Evolutionary conservation across 2,329 filamentous ascomycete species (phyloP).

Genomic region (Fusarium sp.): DNA sequence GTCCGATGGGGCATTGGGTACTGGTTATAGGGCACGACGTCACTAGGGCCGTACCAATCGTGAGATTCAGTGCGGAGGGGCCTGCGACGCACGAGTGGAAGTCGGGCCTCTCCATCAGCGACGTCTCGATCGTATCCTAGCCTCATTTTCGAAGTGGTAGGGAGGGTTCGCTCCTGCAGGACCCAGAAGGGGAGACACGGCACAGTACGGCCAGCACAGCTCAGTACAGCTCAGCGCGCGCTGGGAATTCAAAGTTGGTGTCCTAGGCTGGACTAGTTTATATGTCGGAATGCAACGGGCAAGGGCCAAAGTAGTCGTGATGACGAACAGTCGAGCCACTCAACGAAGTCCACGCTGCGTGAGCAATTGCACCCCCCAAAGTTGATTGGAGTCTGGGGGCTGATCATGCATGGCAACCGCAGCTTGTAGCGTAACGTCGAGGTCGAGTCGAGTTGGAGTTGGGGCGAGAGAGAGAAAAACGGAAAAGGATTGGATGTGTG

Average conservation of each 20-base stretch:
- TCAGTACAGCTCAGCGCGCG: slow-evolving; percentile 22
- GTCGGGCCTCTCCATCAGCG: slow-evolving; percentile 45
- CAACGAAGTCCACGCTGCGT: slow-evolving; percentile 48
- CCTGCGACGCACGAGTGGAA: slow-evolving; percentile 47
- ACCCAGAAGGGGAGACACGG: slow-evolving; percentile 22
- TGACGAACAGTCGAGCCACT: slow-evolving; percentile 44
- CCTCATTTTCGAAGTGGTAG: slow-evolving; percentile 47
- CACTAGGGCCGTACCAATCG: slow-evolving; percentile 46
- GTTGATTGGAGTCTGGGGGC: slow-evolving; percentile 47
- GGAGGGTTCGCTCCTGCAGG: slow-evolving; percentile 33
- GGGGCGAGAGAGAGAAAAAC: slow-evolving; percentile 41
- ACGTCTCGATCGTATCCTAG: slow-evolving; percentile 50
- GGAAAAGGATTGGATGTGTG: slow-evolving; percentile 26
- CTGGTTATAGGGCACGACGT: slow-evolving; percentile 43
- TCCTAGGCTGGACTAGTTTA: slow-evolving; percentile 38
- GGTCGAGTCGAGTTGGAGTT: slow-evolving; percentile 26
- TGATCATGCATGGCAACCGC: slow-evolving; percentile 50
- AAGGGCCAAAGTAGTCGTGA: slow-evolving; percentile 35
- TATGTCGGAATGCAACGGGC: slow-evolving; percentile 31
- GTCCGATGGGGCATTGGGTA: slow-evolving; percentile 48
- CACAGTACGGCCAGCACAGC: slow-evolving; percentile 44
- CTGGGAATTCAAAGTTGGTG: slow-evolving; percentile 18
- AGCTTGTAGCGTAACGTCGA: slow-evolving; percentile 45
- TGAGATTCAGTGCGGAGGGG: slow-evolving; percentile 41
- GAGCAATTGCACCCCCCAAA: slow-evolving; percentile 43